phyloP scores from a whole-genome alignment of 106 monocot species.

The Allium fistulosum region DNA sequence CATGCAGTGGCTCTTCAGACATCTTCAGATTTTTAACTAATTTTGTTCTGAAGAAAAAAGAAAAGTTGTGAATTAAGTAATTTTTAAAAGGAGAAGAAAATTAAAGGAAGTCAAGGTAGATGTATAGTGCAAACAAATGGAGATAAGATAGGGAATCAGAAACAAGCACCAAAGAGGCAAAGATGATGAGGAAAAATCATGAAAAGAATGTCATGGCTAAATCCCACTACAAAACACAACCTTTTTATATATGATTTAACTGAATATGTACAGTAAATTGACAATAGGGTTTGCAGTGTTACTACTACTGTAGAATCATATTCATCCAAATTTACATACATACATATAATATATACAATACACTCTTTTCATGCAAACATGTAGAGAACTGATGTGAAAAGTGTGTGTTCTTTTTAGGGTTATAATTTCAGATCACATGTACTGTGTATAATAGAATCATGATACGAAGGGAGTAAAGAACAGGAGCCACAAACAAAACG shows the following conservation, averaged over 20 bases:
- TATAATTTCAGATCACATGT: neutral
- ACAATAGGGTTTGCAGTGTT: neutral
- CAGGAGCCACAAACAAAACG: conserved; percentile 3
- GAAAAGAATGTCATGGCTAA: neutral
- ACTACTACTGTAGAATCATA: too few relatives aligned
- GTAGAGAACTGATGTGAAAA: neutral
- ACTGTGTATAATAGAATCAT: neutral
- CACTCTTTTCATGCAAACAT: neutral
- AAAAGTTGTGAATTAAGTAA: neutral
- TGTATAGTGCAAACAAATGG: neutral
- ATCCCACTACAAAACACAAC: neutral
- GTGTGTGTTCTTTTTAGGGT: neutral
- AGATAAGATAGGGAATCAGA: neutral
- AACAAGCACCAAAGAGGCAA: neutral
- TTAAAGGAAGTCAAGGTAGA: neutral
- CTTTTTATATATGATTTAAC: neutral
- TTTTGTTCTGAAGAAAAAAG: neutral
- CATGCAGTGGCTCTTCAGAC: conserved; percentile 26
- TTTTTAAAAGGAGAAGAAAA: neutral
- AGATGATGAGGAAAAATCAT: neutral
- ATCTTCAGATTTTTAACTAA: neutral
- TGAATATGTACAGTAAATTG: neutral
- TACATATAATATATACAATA: neutral
- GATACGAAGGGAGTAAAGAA: neutral
- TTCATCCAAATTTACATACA: neutral